Evolutionary conservation across 2,329 filamentous ascomycete genomes (phyloP).

Genomic region (Fusarium solani-melongenae): DNA sequence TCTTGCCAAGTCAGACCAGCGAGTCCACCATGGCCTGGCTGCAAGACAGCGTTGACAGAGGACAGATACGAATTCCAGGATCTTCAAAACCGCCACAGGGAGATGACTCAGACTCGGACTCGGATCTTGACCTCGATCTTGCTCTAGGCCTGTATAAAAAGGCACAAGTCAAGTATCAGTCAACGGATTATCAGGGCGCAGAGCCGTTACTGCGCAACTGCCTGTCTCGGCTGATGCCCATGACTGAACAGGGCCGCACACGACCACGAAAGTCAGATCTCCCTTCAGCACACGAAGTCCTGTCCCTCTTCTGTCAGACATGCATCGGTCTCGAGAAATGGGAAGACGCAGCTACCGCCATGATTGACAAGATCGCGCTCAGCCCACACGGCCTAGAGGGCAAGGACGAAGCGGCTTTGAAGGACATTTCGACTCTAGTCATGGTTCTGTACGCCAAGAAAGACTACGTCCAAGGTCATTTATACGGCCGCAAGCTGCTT

Average conservation of each 20-base stretch:
- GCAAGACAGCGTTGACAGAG: not conserved
- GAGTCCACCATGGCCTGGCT: constrained; percentile 1
- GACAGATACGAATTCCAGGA: not conserved
- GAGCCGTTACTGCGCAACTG: not conserved
- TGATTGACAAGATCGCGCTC: not conserved
- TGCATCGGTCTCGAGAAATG: not conserved
- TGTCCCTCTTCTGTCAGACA: not conserved
- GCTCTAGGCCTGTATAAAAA: not conserved
- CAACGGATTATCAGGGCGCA: not conserved
- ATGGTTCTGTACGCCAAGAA: not conserved
- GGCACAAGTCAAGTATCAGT: not conserved
- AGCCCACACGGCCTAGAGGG: not conserved
- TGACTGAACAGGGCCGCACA: not conserved
- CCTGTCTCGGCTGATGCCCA: not conserved
- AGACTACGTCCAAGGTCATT: not conserved
- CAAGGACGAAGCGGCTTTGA: not conserved
- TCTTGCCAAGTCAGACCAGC: not conserved
- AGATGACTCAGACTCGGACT: not conserved
- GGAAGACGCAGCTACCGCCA: not conserved
- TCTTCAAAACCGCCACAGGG: not conserved
- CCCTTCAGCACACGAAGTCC: not conserved
- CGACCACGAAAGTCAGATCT: not conserved
- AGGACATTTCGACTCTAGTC: not conserved
- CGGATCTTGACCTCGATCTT: not conserved
- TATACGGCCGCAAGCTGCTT: not conserved